A percentile compares a stretch with the other conserved stretches of the same genome.
These are phyloP conservation scores for Thraustochytrium sp. DNA, from an alignment of 352 stramenopile genomes.

Conservation along the genomic window DNA sequence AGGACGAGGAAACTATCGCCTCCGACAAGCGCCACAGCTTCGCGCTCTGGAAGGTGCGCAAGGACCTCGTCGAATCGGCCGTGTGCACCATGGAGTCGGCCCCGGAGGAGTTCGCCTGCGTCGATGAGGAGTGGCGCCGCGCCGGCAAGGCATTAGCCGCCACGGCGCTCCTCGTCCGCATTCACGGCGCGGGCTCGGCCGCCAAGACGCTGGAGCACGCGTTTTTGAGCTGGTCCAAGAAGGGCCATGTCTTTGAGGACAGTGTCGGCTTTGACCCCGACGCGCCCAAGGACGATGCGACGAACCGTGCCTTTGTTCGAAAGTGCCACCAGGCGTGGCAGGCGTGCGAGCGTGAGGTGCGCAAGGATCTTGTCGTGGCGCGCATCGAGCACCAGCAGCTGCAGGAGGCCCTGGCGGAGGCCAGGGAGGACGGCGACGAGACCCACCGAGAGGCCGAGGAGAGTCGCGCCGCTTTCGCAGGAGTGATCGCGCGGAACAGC, in stretches of 20 bases:
- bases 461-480: too few relatives aligned
- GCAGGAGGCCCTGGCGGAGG: not conserved
- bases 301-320: not conserved
- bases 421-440: not conserved
- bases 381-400: not conserved
- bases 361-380: not conserved
- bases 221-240: constrained; percentile 6
- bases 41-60: not conserved
- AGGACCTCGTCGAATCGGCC: not conserved
- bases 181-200: not conserved
- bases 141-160: not conserved
- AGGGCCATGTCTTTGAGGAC: not conserved
- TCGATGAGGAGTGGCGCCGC: not conserved
- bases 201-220: not conserved
- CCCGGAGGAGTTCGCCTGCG: not conserved
- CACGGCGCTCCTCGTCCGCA: not conserved
- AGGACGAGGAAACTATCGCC: not conserved
- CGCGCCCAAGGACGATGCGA: not conserved
- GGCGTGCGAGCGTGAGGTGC: not conserved
- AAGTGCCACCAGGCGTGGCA: not conserved
- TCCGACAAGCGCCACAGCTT: not conserved
- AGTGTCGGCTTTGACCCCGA: not conserved
- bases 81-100: not conserved
- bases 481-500: too few relatives aligned
- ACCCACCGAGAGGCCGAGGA: not conserved